Percentiles rank a stretch among this genome's conserved stretches.
Conservation (phyloP, 1,284 basidiomycete genomes). For the Porogramme epimiltina region DNA sequence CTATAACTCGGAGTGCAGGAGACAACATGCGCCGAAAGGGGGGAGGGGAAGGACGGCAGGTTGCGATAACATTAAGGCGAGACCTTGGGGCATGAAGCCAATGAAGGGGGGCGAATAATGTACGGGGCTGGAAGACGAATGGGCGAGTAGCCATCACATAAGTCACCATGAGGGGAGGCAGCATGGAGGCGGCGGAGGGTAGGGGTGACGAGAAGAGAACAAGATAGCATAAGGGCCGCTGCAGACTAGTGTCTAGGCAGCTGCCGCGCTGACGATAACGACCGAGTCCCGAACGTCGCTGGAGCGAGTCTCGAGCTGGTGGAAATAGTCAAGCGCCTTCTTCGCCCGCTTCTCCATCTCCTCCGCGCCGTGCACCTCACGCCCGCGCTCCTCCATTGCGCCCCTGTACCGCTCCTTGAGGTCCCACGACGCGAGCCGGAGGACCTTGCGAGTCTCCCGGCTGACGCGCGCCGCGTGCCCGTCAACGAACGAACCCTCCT, state of each 20-base stretch:
- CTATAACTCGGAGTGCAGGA: conserved; percentile 5
- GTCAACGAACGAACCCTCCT: conserved; percentile 63
- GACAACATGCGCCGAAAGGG: background rate
- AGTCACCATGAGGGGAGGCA: background rate
- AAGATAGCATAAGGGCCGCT: background rate
- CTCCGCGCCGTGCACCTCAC: conserved; percentile 81
- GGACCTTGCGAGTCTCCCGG: conserved; percentile 92
- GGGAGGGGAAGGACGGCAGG: background rate
- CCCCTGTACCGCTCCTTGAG: conserved; percentile 81
- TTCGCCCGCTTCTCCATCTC: conserved; percentile 68
- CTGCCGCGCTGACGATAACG: conserved; percentile 12
- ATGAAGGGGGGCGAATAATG: conserved; percentile 3
- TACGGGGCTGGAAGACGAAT: conserved; percentile 7
- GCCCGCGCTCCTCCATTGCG: conserved; percentile 78
- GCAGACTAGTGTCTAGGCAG: conserved; percentile 19
- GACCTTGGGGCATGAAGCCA: conserved; percentile 9
- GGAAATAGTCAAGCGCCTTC: conserved; percentile 78
- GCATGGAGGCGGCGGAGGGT: background rate
- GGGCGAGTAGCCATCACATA: background rate
- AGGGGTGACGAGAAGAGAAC: background rate
- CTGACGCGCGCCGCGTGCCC: conserved; percentile 74
- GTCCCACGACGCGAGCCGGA: conserved; percentile 93
- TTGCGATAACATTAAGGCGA: background rate
- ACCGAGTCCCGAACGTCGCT: conserved; percentile 52
- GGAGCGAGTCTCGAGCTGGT: conserved; percentile 57